Evolutionary conservation across 768 basidiomycete species (phyloP).

Genomic region (Hemileccinum rubropunctum): DNA sequence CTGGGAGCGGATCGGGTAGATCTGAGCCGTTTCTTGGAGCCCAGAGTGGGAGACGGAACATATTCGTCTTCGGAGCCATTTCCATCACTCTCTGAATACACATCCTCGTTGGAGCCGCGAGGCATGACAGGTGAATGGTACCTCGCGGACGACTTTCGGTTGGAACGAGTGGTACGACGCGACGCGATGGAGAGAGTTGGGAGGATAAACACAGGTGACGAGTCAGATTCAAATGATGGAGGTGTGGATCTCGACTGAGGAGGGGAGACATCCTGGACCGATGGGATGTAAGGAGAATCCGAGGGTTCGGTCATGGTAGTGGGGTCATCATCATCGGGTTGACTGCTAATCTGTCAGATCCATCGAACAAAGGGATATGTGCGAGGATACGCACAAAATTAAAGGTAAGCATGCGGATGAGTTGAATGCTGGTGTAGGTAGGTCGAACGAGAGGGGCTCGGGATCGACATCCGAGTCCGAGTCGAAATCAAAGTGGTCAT

Average conservation of each 20-base stretch:
- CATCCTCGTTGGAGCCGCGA: conserved; percentile 27
- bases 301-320: neutral
- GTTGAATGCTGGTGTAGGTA: conserved; percentile 10
- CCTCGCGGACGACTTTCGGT: conserved; percentile 7
- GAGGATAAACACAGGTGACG: neutral
- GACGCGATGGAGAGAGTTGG: conserved; percentile 1
- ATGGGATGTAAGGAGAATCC: conserved; percentile 16
- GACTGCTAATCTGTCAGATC: conserved; percentile 20
- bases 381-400: conserved; percentile 22
- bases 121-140: neutral
- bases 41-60: conserved; percentile 36
- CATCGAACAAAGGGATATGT: neutral
- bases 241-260: conserved; percentile 1
- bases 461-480: conserved; percentile 33
- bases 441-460: conserved; percentile 17
- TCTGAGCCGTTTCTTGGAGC: conserved; percentile 34
- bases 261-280: conserved; percentile 2
- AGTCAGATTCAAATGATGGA: neutral
- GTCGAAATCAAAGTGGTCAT: conserved; percentile 25
- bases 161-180: conserved; percentile 13
- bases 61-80: conserved; percentile 46
- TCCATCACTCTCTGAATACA: conserved; percentile 37
- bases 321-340: conserved; percentile 13
- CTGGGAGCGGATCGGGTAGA: conserved; percentile 3
- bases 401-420: conserved; percentile 12